Evolutionary conservation across 306 rosid genomes (phyloP).

Genomic region (Gynostemma pentaphyllum): DNA sequence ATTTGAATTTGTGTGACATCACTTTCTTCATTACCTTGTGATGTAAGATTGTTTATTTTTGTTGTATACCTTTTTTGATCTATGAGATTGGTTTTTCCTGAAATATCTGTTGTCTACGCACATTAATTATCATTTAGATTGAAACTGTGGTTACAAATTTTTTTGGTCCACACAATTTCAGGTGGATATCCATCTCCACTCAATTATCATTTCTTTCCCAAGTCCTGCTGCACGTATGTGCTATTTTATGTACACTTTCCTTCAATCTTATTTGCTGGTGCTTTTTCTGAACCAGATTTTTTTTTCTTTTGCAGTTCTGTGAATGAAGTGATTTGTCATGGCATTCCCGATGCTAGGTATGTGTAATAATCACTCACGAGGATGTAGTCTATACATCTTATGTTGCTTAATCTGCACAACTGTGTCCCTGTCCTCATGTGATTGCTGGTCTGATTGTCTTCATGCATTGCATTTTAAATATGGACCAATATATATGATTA

Average conservation of each 20-base stretch:
- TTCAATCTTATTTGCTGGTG: not conserved
- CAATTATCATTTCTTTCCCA: slow-evolving; percentile 87
- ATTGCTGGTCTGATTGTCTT: not conserved
- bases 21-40: not conserved
- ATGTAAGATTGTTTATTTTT: too few species aligned
- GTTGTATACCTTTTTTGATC: not conserved
- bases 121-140: not conserved
- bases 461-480: not conserved
- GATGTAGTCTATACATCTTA: not conserved
- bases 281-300: slow-evolving; percentile 12
- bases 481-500: not conserved
- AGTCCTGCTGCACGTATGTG: slow-evolving; percentile 99
- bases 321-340: slow-evolving; percentile 97
- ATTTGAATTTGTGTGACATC: not conserved
- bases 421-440: not conserved
- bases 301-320: slow-evolving; percentile 55
- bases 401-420: not conserved
- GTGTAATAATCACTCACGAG: not conserved
- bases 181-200: slow-evolving; percentile 98
- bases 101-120: not conserved
- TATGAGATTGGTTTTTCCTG: not conserved
- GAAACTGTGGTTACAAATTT: not conserved
- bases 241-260: slow-evolving; percentile 24
- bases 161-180: slow-evolving; percentile 20
- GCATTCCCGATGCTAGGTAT: slow-evolving; percentile 97